A percentile compares a stretch with the other conserved stretches of the same genome.
Evolutionary conservation across 208 protist species (phyloP).

Genomic region (Acanthamoeba royreba): DNA sequence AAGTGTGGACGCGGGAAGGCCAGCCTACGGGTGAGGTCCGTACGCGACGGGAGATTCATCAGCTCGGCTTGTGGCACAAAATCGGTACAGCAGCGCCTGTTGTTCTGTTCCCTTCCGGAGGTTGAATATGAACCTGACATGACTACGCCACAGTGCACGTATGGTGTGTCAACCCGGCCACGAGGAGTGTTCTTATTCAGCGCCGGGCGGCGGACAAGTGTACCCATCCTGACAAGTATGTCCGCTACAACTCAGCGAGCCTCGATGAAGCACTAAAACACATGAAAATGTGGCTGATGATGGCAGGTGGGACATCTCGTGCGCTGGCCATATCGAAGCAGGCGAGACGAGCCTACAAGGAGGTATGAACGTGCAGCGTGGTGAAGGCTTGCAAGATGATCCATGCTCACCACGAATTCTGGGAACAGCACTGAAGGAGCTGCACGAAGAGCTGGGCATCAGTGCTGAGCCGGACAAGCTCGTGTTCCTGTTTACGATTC

Average conservation of each 20-base stretch:
- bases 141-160: background rate
- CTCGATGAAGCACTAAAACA: too few relatives aligned
- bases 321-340: background rate
- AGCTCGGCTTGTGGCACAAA: background rate
- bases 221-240: background rate
- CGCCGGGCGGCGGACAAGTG: background rate
- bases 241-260: too few relatives aligned
- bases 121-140: background rate
- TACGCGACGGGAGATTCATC: background rate
- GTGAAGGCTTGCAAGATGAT: background rate
- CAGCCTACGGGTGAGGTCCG: background rate
- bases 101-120: background rate
- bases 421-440: background rate
- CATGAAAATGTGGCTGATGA: background rate
- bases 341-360: background rate
- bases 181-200: background rate
- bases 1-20: background rate
- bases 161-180: background rate
- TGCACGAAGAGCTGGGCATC: background rate
- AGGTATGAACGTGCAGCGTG: background rate
- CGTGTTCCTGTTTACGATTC: background rate
- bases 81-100: background rate
- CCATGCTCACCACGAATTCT: background rate
- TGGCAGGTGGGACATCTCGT: background rate
- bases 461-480: background rate